phyloP scores from a whole-genome alignment of 1,284 basidiomycete genomes.

The Melampsora occidentalis region DNA sequence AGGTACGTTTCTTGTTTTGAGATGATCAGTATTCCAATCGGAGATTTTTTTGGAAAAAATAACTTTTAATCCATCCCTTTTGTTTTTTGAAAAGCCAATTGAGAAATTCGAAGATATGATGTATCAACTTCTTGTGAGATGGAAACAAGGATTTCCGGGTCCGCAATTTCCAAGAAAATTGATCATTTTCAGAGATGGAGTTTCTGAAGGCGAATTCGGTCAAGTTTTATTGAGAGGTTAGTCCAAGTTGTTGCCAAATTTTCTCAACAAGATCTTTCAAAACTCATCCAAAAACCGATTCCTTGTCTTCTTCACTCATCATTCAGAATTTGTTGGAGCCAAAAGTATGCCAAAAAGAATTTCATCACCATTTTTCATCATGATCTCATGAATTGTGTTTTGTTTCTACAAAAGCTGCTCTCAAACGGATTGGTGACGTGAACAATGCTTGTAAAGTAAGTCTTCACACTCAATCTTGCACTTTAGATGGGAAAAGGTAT shows the following conservation, averaged over 20 bases:
- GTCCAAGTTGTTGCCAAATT: background rate
- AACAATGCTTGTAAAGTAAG: conserved; percentile 30
- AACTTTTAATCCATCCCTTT: too few species aligned
- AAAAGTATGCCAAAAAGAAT: conserved; percentile 15
- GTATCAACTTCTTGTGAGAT: conserved; percentile 14
- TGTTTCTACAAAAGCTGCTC: conserved; percentile 10
- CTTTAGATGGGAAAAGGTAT: background rate
- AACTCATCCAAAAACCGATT: background rate
- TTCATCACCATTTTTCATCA: background rate
- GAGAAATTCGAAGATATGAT: conserved; percentile 8
- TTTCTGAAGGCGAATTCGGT: conserved; percentile 36
- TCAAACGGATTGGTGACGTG: conserved; percentile 13
- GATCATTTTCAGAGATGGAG: conserved; percentile 40
- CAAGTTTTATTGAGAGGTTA: conserved; percentile 34
- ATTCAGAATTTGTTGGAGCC: conserved; percentile 27
- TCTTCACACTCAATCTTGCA: background rate
- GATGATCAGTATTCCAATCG: too few species aligned
- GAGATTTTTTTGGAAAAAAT: too few species aligned
- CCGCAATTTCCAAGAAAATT: conserved; percentile 21
- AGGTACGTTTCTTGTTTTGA: conserved; percentile 7
- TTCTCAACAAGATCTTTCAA: background rate
- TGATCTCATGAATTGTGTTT: background rate
- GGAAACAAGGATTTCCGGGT: conserved; percentile 6
- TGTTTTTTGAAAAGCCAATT: conserved; percentile 27
- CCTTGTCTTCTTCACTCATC: background rate